phyloP scores from a whole-genome alignment of 148 eudicot species.

The Spergularia bocconei region DNA sequence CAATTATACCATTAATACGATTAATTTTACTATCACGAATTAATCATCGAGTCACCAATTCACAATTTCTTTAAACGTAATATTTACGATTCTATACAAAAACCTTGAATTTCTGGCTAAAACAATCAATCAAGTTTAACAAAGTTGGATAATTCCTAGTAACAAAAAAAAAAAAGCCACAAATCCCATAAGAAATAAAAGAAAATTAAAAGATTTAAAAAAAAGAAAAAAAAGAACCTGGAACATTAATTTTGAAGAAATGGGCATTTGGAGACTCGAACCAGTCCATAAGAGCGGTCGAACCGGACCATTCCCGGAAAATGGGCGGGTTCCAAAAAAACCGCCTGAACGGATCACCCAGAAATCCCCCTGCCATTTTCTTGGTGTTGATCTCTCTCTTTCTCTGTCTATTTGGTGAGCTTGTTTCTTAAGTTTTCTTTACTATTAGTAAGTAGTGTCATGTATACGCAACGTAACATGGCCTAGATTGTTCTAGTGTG shows the following conservation, averaged over 20 bases:
- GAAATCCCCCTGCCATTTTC: constrained; percentile 36
- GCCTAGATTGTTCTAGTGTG: neutral
- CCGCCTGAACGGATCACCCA: constrained; percentile 59
- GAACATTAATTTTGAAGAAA: constrained; percentile 72
- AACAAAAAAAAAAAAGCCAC: neutral
- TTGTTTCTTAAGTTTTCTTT: no score
- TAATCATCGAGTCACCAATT: no score
- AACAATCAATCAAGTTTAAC: no score
- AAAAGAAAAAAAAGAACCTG: constrained; percentile 37
- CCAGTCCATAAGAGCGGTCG: constrained; percentile 70
- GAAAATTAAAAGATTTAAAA: neutral
- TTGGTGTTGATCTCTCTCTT: neutral
- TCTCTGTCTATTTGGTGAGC: no score
- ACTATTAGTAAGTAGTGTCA: no score
- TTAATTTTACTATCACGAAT: no score
- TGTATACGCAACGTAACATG: neutral
- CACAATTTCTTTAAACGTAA: no score
- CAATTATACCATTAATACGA: no score
- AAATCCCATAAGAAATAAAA: neutral
- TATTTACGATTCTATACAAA: no score
- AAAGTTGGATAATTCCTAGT: no score
- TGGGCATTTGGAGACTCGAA: constrained; percentile 61
- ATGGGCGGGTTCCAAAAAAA: constrained; percentile 40
- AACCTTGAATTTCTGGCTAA: no score
- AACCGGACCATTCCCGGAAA: constrained; percentile 35